These are phyloP conservation scores for Eutypella sp. DNA, from an alignment of 2,329 filamentous ascomycete genomes.

Conservation along the genomic window DNA sequence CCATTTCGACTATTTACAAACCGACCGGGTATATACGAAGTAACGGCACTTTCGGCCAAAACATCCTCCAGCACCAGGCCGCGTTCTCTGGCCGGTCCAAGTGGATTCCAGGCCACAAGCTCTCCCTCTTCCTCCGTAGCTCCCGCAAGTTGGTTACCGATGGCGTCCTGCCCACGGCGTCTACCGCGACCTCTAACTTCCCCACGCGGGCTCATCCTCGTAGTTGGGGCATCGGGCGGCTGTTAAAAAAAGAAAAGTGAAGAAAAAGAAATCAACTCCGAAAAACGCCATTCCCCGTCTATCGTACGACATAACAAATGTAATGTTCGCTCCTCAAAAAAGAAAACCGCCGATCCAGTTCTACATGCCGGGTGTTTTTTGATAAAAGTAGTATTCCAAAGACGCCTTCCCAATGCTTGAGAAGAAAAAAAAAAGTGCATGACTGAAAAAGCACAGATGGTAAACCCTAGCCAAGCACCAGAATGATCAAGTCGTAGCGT, in stretches of 20 bases:
- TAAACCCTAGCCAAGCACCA: neutral
- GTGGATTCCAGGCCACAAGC: neutral
- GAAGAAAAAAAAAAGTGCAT: too few relatives aligned
- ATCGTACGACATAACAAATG: neutral
- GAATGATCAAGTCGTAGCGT: neutral
- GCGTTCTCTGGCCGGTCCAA: neutral
- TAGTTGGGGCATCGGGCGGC: too few relatives aligned
- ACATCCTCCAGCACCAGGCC: neutral
- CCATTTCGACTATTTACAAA: neutral
- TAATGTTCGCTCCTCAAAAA: neutral
- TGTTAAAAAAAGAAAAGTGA: neutral
- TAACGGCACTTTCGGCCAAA: neutral
- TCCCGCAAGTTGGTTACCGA: neutral
- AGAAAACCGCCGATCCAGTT: neutral
- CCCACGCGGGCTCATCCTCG: too few relatives aligned
- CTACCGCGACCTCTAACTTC: too few relatives aligned
- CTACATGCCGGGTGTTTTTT: neutral
- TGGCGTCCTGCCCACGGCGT: neutral
- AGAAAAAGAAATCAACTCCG: neutral
- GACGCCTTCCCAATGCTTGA: neutral
- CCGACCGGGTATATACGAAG: neutral
- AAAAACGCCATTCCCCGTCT: neutral
- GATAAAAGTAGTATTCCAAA: neutral
- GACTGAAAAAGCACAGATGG: neutral
- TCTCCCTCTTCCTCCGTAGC: too few relatives aligned